These are phyloP conservation scores for Lipomyces spencermartinsiae DNA, from an alignment of 805 yeast species.

Conservation along the genomic window DNA sequence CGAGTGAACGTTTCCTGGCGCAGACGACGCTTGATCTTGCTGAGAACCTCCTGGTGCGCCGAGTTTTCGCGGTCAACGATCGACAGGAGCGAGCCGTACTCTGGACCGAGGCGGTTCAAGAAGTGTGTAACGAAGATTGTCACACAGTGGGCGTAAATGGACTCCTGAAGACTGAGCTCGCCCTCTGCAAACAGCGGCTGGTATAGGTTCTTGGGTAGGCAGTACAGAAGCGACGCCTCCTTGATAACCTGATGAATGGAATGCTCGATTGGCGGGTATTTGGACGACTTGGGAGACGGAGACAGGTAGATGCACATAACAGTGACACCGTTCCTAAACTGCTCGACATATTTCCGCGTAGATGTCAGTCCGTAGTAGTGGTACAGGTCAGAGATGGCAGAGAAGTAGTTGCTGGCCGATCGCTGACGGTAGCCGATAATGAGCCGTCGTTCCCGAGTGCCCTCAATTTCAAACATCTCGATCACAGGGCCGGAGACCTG, in stretches of 20 bases:
- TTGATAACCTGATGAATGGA: constrained; percentile 88
- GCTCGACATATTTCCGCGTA: constrained; percentile 91
- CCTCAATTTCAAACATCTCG: constrained; percentile 80
- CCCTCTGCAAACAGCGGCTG: constrained; percentile 73
- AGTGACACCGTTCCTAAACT: constrained; percentile 86
- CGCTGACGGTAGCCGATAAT: constrained; percentile 87
- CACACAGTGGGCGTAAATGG: constrained; percentile 92
- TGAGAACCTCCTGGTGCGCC: constrained; percentile 76
- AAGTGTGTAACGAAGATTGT: constrained; percentile 92
- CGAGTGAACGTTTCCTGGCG: constrained; percentile 93
- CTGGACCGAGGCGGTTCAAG: constrained; percentile 91
- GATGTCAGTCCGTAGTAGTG: constrained; percentile 85
- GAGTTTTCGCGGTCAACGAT: constrained; percentile 68
- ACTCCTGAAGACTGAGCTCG: constrained; percentile 88
- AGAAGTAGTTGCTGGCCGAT: constrained; percentile 83
- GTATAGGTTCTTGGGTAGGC: constrained; percentile 87
- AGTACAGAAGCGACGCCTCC: constrained; percentile 90
- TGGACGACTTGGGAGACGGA: constrained; percentile 51
- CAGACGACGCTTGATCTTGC: constrained; percentile 82
- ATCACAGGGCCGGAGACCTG: constrained; percentile 78
- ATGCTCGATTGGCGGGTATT: constrained; percentile 63
- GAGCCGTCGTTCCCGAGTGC: constrained; percentile 81
- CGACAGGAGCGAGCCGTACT: constrained; percentile 71
- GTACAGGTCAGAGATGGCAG: constrained; percentile 84
- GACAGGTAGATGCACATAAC: constrained; percentile 85